Conservation (phyloP, 225 moss, liverwort and hornwort genomes). For the Takakia lepidozioides region DNA sequence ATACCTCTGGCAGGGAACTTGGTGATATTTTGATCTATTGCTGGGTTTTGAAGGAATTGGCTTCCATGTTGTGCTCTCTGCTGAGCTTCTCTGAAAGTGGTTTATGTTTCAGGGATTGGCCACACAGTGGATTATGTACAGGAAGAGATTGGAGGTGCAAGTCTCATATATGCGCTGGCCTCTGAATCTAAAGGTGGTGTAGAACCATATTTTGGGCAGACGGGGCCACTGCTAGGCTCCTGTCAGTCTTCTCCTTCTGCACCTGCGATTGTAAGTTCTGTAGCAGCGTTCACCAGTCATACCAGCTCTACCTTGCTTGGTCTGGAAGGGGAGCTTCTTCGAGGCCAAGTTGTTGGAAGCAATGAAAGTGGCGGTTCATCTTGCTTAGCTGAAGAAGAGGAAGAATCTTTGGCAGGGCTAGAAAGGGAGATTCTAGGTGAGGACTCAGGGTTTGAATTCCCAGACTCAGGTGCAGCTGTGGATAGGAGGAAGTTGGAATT, state of each 20-base stretch:
- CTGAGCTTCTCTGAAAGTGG: conserved; percentile 3
- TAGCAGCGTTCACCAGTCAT: no score
- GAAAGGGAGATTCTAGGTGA: conserved; percentile 76
- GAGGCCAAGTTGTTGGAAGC: conserved; percentile 30
- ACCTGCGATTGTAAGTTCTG: conserved; percentile 78
- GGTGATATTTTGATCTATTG: neutral
- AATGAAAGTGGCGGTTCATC: conserved; percentile 35
- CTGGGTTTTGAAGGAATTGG: conserved; percentile 1
- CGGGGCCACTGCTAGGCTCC: conserved; percentile 80
- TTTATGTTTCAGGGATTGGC: conserved; percentile 13
- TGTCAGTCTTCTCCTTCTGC: conserved; percentile 68
- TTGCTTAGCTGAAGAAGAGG: conserved; percentile 58
- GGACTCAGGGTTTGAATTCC: conserved; percentile 59
- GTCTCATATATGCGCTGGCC: conserved; percentile 29
- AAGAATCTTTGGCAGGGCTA: conserved; percentile 41
- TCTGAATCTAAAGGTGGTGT: conserved; percentile 43
- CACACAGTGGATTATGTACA: conserved; percentile 52
- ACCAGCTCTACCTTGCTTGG: conserved; percentile 60
- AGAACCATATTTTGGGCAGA: conserved; percentile 44
- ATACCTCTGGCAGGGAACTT: no score
- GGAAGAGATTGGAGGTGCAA: conserved; percentile 60
- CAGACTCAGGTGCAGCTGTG: conserved; percentile 33
- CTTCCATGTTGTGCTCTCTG: neutral
- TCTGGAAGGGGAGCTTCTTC: conserved; percentile 51
- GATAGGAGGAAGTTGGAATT: conserved; percentile 25